A percentile compares a stretch with the other conserved stretches of the same genome.
These are phyloP conservation scores for Hypoxylon sp. DNA, from an alignment of 2,329 filamentous ascomycete genomes.

Conservation along the genomic window DNA sequence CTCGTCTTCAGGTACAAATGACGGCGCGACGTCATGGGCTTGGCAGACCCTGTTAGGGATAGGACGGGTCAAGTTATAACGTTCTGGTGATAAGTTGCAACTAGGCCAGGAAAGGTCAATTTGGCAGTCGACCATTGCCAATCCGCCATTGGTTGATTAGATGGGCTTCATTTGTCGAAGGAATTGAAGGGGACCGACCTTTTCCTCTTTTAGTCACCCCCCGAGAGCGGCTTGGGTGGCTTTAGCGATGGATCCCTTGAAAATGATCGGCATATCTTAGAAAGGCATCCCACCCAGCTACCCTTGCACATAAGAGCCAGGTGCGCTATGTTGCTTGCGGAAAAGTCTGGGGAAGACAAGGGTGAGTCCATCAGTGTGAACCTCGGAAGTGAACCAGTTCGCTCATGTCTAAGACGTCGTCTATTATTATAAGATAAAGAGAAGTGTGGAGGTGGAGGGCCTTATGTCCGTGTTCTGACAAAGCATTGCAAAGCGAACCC, in stretches of 20 bases:
- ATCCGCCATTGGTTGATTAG: constrained; percentile 33
- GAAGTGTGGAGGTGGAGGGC: not conserved
- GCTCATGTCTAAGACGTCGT: constrained; percentile 6
- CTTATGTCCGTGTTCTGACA: not conserved
- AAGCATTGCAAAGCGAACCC: not conserved
- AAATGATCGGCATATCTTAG: constrained; percentile 47
- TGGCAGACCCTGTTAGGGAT: constrained; percentile 26
- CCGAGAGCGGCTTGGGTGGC: constrained; percentile 27
- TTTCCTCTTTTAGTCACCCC: constrained; percentile 40
- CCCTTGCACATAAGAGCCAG: constrained; percentile 41
- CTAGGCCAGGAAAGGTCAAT: constrained; percentile 29
- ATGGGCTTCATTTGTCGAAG: constrained; percentile 42
- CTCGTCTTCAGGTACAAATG: constrained; percentile 29
- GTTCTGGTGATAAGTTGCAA: constrained; percentile 17
- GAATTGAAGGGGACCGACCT: constrained; percentile 38
- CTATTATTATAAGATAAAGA: not conserved
- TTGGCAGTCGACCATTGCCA: constrained; percentile 29
- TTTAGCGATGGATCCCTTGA: constrained; percentile 27
- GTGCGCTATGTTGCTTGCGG: constrained; percentile 40
- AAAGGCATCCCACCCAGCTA: constrained; percentile 43
- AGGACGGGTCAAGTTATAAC: constrained; percentile 23
- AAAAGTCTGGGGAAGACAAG: constrained; percentile 54
- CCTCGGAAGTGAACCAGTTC: constrained; percentile 11
- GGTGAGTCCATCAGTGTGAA: constrained; percentile 39
- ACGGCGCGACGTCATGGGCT: constrained; percentile 42